These are phyloP conservation scores for Beta lomatogona DNA, from an alignment of 179 eudicot genomes.

Conservation along the genomic window DNA sequence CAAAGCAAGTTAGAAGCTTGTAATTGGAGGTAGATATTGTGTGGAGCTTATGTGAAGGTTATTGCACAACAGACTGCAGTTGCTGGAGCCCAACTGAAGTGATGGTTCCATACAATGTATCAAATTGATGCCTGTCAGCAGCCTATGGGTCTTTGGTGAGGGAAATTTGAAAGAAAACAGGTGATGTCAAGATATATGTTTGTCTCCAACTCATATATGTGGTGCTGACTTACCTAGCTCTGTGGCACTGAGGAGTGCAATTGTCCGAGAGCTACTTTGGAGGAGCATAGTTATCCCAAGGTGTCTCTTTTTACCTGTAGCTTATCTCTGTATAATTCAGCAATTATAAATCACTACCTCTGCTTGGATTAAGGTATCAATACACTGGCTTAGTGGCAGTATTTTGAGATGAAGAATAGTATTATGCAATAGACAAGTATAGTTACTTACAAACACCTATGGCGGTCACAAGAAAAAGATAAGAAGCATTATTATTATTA, in stretches of 20 bases:
- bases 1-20: background rate
- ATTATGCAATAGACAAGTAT: background rate
- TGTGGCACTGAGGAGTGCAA: constrained; percentile 3
- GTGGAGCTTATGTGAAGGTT: background rate
- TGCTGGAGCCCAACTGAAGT: constrained; percentile 8
- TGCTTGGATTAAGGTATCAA: background rate
- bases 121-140: background rate
- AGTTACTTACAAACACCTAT: background rate
- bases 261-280: background rate
- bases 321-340: background rate
- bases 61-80: background rate
- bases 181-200: background rate
- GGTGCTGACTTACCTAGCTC: background rate
- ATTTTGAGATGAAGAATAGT: background rate
- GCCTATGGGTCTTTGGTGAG: background rate
- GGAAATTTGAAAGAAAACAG: background rate
- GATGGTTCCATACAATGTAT: constrained; percentile 3
- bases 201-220: background rate
- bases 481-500: background rate
- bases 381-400: background rate
- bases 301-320: constrained; percentile 17
- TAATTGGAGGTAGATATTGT: constrained; percentile 2
- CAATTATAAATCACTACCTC: background rate
- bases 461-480: background rate
- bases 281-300: constrained; percentile 1